Base-by-base conservation (phyloP, 2,329 filamentous ascomycete species). In the Bipolaris cookei region DNA sequence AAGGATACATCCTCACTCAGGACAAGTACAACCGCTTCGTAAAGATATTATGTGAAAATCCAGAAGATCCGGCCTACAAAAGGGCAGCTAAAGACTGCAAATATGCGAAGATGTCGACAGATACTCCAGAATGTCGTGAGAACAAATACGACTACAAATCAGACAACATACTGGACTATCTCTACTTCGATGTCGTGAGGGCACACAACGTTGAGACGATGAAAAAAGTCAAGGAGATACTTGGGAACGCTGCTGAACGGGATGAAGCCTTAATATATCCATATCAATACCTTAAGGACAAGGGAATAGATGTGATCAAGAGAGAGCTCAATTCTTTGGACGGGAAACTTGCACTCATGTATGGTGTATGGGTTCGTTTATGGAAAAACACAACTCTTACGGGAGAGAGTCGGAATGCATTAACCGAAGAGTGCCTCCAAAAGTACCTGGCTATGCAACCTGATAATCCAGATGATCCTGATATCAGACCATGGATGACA, bases 81-180 rank as follows among this genome's bases (percentile, higher is more conserved):
- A 18, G 44, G 7, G 74, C 70, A 0, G 75, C 76, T 65, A 56
- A 73, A 6, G 66, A 58, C 0, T 67, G 63, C 16, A 54, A 60
- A 21, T 58, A 61, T 1, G 46, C 34, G 1, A 68, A 65, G 47
- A 60, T 61, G 8, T 53, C 54, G 20, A 57, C 53, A 8, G 62
- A 66, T 37, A 38, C 60, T 49, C 56, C 67, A 45, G 62, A 52
- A 16, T n/a, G 32, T 6, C 52, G 63, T 63, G 61, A 61, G 8
- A 54, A 71, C 16, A 63, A 71, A 0, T 71, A 64, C 30, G 55
- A 32, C 10, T 34, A 61, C 28, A 71, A 74, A 1, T 13, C 28
- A 1, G 45, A 67, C 1, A 84, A 90, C 54, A 84, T 90, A 3
- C 79, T 89, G 4, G 89, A 92, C 66, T 80, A 82, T 35, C 76